Evolutionary conservation across 306 rosid genomes (phyloP).

Genomic region (Luffa acutangula): DNA sequence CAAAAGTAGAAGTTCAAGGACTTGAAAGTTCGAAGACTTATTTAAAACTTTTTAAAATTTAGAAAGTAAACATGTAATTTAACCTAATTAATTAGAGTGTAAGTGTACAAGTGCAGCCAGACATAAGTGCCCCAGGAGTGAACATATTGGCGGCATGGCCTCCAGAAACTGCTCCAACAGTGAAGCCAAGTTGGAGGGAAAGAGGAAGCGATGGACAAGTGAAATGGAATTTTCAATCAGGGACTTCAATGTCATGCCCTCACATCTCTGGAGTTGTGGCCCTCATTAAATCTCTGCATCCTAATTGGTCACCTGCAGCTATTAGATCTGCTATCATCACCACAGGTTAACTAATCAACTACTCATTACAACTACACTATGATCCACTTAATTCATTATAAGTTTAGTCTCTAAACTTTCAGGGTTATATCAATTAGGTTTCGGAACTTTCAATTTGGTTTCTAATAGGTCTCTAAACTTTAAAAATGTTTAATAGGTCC

Average conservation of each 20-base stretch:
- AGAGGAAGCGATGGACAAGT: background rate
- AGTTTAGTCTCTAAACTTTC: too few relatives aligned
- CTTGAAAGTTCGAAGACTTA: too few relatives aligned
- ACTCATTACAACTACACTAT: background rate
- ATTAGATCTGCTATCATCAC: constrained; percentile 40
- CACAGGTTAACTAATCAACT: background rate
- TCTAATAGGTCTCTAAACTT: too few relatives aligned
- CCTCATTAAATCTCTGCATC: constrained; percentile 41
- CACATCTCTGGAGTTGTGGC: constrained; percentile 40
- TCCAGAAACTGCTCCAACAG: constrained; percentile 27
- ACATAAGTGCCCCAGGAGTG: constrained; percentile 37
- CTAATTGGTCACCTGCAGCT: constrained; percentile 45
- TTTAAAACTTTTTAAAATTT: too few relatives aligned
- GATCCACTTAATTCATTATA: too few relatives aligned
- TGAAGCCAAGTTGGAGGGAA: background rate
- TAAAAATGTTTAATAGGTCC: too few relatives aligned
- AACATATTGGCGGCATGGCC: constrained; percentile 57
- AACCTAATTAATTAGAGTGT: too few relatives aligned
- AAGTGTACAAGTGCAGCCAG: constrained; percentile 24
- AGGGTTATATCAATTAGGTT: too few relatives aligned
- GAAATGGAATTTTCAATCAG: constrained; percentile 40
- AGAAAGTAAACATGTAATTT: too few relatives aligned
- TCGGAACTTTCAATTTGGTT: too few relatives aligned
- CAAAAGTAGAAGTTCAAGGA: too few relatives aligned
- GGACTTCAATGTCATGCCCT: constrained; percentile 56